phyloP scores from a whole-genome alignment of 2,329 filamentous ascomycete genomes.

The Talaromyces islandicus region DNA sequence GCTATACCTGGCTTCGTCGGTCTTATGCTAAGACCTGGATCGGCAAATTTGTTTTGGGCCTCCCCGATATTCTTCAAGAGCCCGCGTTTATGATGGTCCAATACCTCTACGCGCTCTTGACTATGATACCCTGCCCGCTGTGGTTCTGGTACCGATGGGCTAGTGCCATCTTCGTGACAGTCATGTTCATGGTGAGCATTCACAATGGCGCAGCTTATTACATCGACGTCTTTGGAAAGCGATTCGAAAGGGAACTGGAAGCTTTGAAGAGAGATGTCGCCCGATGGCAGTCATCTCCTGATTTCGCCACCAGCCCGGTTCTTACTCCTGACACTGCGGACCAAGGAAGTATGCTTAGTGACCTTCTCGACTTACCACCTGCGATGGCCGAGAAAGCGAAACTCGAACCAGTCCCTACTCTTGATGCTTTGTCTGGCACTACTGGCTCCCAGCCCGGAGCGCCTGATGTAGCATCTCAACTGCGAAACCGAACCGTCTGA shows the following conservation, averaged over 20 bases:
- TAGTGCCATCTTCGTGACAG: conserved; percentile 67
- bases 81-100: conserved; percentile 94
- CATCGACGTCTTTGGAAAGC: conserved; percentile 94
- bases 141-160: conserved; percentile 90
- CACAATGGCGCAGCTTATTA: conserved; percentile 98
- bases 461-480: conserved; percentile 8
- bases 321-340: conserved; percentile 20
- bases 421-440: conserved; percentile 25
- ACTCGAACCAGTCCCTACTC: conserved; percentile 31
- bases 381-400: conserved; percentile 20
- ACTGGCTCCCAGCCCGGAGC: conserved; percentile 18
- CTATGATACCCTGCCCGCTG: conserved; percentile 88
- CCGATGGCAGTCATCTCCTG: conserved; percentile 64
- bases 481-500: conserved; percentile 5
- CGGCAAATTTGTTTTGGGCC: conserved; percentile 73
- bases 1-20: conserved; percentile 91
- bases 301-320: conserved; percentile 24
- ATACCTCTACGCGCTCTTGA: conserved; percentile 81
- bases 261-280: conserved; percentile 80
- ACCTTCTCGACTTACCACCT: conserved; percentile 6
- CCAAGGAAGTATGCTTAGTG: conserved; percentile 17
- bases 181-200: conserved; percentile 89
- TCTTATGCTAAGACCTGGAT: conserved; percentile 89
- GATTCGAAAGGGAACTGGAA: conserved; percentile 95
- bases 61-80: conserved; percentile 73